Evolutionary conservation across 768 basidiomycete genomes (phyloP), one percentile per base, ranked within the genome.

Genomic region (Russula compacta): DNA sequence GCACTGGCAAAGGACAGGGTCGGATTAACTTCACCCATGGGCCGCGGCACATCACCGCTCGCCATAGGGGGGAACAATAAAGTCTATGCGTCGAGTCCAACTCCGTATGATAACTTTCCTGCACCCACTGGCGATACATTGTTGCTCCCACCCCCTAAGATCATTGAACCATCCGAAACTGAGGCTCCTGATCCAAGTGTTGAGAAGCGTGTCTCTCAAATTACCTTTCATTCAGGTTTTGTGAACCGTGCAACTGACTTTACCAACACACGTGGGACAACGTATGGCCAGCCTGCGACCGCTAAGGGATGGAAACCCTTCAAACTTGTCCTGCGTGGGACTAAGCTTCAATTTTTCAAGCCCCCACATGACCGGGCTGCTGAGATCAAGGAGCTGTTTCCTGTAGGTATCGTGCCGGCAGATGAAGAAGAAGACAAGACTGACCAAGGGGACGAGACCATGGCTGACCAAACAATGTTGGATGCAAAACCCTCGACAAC

Each of bases 301-400:
- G 66, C 70, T 19, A 91, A 91, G 66, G 83, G 83, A 0, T 95
- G 92, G 92, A 94, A 93, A 70, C 83, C 89, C 5, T 90, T 81
- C 76, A 92, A 93, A 71, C 78, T 87, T 48, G 86, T 91, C 66
- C 74, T 95, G 32, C 87, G 89, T 68, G 92, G 92, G 6, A 82
- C 86, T 12, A 94, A 94, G 71, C 67, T 95, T 52, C 86, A 88
- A 71, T 88, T 94, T 68, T 92, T 89, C 71, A 95, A 94, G 68
- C 83, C 89, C 0, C 89, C 92, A 0, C 76, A 79, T 33, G 92
- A 94, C 64, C 76, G 84, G 58, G 75, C 72, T 24, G 73, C 76
- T 2, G 85, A 78, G 0, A 78, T 92, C 55, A 88, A 85, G 69
- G 84, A 86, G 8, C 73, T 92, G 29, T 95, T 95, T 67, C 85